A percentile compares a stretch with the other conserved stretches of the same genome.
Evolutionary conservation across 306 rosid genomes (phyloP).

Genomic region (Geum urbanum): DNA sequence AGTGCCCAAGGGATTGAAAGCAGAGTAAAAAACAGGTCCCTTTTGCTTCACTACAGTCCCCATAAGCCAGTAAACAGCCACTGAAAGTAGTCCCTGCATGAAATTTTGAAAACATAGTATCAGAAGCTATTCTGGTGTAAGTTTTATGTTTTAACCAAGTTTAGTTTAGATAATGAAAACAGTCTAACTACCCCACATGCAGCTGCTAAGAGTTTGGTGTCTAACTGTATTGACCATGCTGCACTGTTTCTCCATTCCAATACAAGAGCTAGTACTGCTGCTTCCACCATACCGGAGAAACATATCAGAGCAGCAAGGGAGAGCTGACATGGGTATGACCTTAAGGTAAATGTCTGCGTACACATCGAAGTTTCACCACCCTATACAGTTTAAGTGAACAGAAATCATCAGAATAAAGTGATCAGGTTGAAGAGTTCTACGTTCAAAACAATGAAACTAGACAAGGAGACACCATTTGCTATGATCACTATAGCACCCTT

Average conservation of each 20-base stretch:
- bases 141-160: too few species aligned
- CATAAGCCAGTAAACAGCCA: conserved; percentile 28
- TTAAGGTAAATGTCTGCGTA: conserved; percentile 33
- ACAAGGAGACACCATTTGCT: conserved; percentile 37
- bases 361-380: neutral
- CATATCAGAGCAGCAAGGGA: conserved; percentile 42
- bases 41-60: conserved; percentile 34
- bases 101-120: neutral
- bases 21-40: conserved; percentile 45
- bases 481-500: conserved; percentile 33
- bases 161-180: too few species aligned
- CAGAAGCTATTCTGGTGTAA: too few species aligned
- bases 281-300: conserved; percentile 34
- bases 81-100: conserved; percentile 37
- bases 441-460: conserved; percentile 38
- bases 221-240: conserved; percentile 37
- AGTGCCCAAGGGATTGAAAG: conserved; percentile 41
- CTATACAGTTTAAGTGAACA: neutral
- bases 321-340: conserved; percentile 39
- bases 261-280: conserved; percentile 23
- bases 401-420: neutral
- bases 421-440: conserved; percentile 7
- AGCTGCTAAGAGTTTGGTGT: conserved; percentile 27
- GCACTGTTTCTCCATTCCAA: conserved; percentile 28
- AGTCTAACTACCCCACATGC: conserved; percentile 29